Percentiles rank a stretch among this genome's conserved stretches.
Evolutionary conservation across 2,329 filamentous ascomycete genomes (phyloP).

Genomic region (Berkeleyomyces basicola): DNA sequence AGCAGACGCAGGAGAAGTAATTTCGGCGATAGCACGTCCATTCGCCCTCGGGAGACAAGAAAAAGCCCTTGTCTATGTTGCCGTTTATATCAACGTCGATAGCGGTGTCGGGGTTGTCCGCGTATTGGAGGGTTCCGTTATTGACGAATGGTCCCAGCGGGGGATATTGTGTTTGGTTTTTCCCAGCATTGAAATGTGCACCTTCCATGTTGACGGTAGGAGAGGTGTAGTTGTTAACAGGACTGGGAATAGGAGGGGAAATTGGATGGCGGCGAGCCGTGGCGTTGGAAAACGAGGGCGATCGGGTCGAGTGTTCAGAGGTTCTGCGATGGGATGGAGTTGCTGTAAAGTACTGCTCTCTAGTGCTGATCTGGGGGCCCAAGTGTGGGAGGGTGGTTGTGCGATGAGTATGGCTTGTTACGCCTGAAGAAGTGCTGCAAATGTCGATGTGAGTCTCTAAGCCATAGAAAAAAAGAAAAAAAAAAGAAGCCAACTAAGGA

Average conservation of each 20-base stretch:
- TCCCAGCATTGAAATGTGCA: slow-evolving; percentile 22
- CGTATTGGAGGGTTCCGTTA: slow-evolving; percentile 45
- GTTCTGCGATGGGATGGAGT: slow-evolving; percentile 34
- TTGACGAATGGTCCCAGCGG: slow-evolving; percentile 34
- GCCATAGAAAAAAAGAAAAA: background rate
- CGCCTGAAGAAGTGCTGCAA: slow-evolving; percentile 35
- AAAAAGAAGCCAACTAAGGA: background rate
- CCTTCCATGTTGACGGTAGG: slow-evolving; percentile 34
- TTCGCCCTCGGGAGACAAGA: slow-evolving; percentile 53
- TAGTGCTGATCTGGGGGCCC: slow-evolving; percentile 30
- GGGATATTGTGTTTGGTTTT: slow-evolving; percentile 29
- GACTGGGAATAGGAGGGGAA: slow-evolving; percentile 33
- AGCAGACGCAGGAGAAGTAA: slow-evolving; percentile 76
- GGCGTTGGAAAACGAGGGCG: slow-evolving; percentile 31
- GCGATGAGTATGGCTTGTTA: slow-evolving; percentile 40
- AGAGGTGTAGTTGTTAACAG: slow-evolving; percentile 28
- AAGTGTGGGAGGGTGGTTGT: slow-evolving; percentile 36
- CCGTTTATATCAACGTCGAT: slow-evolving; percentile 61
- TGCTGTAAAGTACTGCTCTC: slow-evolving; percentile 36
- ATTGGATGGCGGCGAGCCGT: slow-evolving; percentile 33
- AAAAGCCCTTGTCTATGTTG: slow-evolving; percentile 80
- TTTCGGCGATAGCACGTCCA: slow-evolving; percentile 91
- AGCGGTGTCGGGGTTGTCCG: slow-evolving; percentile 28
- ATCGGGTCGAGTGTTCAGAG: slow-evolving; percentile 34
- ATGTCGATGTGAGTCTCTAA: slow-evolving; percentile 22